Percentiles rank a stretch among this genome's conserved stretches.
Conservation (phyloP, 306 rosid genomes). For the Fragaria vesca region DNA sequence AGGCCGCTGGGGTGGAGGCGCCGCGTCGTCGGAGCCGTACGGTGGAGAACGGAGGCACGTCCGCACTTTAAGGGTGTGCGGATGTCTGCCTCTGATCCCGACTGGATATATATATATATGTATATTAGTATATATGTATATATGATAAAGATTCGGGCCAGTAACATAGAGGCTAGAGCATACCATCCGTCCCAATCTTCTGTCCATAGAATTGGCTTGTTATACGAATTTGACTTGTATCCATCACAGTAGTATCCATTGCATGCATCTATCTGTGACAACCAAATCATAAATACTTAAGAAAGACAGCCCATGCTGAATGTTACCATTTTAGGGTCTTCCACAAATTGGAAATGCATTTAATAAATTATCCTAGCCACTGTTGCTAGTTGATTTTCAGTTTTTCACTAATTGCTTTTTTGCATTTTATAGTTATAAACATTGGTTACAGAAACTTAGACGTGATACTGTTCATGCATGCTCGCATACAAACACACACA, state of each 20-base stretch:
- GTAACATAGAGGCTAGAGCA: conserved; percentile 10
- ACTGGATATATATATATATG: too few species aligned
- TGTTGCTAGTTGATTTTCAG: conserved; percentile 15
- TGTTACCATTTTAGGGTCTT: not conserved
- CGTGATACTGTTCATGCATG: not conserved
- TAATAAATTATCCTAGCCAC: conserved; percentile 12
- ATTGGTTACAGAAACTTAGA: not conserved
- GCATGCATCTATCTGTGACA: conserved; percentile 81
- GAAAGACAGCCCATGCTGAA: conserved; percentile 9
- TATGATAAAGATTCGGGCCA: not conserved
- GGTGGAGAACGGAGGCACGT: too few species aligned
- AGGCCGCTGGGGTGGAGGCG: too few species aligned
- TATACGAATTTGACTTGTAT: conserved; percentile 69
- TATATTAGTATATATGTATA: too few species aligned
- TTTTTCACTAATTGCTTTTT: not conserved
- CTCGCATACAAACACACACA: not conserved
- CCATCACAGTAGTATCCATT: conserved; percentile 96
- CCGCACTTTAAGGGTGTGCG: too few species aligned
- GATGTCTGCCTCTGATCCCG: too few species aligned
- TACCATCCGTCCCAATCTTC: conserved; percentile 99
- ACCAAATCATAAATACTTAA: conserved; percentile 13
- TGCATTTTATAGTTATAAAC: not conserved
- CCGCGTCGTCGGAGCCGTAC: too few species aligned
- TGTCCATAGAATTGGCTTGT: conserved; percentile 80
- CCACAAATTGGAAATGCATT: not conserved